Evolutionary conservation across 176 grass and related monocot genomes (phyloP), one percentile per base, ranked within the genome.

Genomic region (Eleusine coracana): DNA sequence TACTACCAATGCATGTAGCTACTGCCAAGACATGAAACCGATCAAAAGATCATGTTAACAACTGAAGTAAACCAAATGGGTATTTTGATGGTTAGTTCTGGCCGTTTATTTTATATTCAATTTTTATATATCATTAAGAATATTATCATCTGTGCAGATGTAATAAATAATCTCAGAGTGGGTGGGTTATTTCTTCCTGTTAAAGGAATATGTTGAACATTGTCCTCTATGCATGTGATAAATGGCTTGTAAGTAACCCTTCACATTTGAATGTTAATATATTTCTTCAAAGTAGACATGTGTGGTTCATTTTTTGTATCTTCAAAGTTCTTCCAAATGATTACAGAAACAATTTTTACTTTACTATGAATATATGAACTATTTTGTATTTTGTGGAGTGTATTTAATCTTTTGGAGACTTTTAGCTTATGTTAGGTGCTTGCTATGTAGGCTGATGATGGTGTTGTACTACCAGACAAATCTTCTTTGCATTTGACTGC

Each of bases 161-260:
- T 99, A 67, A 73, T 99, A 78, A 94, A 99, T 99, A 34, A 93
- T 99, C 44, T 99, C 93, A 0, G 96, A 99, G 64, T 99, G 96
- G 96, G 96, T 99, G 96, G 96, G 96, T 49, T 99, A 99, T 80
- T 99, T 99, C 86, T 90, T 99, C 15, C 85, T 99, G 68, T 99
- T 93, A 16, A 93, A 99, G 89, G n/a, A 99, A 96, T 88, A 99
- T 99, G 96, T 67, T 99, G 80, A 95, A 99, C 85, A 99, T 93
- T 62, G 96, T 99, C 70, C 77, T 99, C 34, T 96, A 96, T 85
- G 96, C 96, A 85, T 93, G 96, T 9, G 91, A 99, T 88, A 99
- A 99, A 90, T 99, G 96, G 96, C 96, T 99, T 80, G 96, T 99
- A 92, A 96, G 91, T 85, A 17, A 80, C 66, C 49, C 45, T 66